A percentile compares a stretch with the other conserved stretches of the same genome.
These are phyloP conservation scores for Globisporangium megalacanthum DNA, from an alignment of 352 stramenopile genomes.

Conservation along the genomic window DNA sequence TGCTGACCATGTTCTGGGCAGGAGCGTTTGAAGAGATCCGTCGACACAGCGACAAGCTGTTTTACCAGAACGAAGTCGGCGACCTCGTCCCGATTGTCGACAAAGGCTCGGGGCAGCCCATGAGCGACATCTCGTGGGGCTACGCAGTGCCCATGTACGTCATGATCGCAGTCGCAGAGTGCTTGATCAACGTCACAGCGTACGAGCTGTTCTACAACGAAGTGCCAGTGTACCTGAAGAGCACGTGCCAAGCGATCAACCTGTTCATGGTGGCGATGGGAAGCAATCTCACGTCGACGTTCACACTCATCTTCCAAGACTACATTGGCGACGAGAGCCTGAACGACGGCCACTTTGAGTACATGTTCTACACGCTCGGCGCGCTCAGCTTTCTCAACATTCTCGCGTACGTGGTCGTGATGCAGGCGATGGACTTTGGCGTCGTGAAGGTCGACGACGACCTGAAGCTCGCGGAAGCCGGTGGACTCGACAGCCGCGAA, in stretches of 20 bases:
- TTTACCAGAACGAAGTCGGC: slow-evolving; percentile 24
- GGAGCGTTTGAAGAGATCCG: slow-evolving; percentile 79
- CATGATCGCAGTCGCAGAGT: slow-evolving; percentile 75
- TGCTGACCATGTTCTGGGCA: slow-evolving; percentile 82
- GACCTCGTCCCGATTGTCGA: slow-evolving; percentile 30
- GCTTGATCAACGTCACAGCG: slow-evolving; percentile 84
- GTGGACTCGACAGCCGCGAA: not conserved
- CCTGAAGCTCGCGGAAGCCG: slow-evolving; percentile 56
- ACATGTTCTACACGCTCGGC: slow-evolving; percentile 87
- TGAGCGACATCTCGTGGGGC: slow-evolving; percentile 81
- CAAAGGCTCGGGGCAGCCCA: slow-evolving; percentile 54
- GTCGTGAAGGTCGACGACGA: slow-evolving; percentile 73
- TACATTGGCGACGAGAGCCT: slow-evolving; percentile 67
- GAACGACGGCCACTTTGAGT: slow-evolving; percentile 83
- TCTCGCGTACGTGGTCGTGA: slow-evolving; percentile 64
- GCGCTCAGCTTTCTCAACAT: slow-evolving; percentile 71
- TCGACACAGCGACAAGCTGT: slow-evolving; percentile 37
- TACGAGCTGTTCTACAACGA: slow-evolving; percentile 88
- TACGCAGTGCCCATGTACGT: slow-evolving; percentile 83
- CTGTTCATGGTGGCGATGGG: slow-evolving; percentile 87
- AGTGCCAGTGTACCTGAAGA: slow-evolving; percentile 85
- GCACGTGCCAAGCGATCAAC: slow-evolving; percentile 84
- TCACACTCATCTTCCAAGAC: slow-evolving; percentile 79
- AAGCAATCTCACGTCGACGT: slow-evolving; percentile 84
- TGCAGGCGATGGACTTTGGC: slow-evolving; percentile 87